phyloP scores from a whole-genome alignment of 140 eudicot genomes.

The Bidens hawaiensis region DNA sequence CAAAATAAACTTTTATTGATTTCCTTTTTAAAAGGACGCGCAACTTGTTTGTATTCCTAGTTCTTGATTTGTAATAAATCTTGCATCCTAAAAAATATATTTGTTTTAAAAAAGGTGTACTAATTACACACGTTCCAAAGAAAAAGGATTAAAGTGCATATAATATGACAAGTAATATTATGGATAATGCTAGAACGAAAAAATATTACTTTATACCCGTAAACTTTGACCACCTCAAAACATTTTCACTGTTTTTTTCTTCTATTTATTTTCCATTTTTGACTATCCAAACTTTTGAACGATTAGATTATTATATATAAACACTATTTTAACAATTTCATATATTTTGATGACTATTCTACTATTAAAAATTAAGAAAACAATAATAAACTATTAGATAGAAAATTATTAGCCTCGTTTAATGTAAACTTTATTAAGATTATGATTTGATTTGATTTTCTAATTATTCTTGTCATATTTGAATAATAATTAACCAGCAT shows the following conservation, averaged over 20 bases:
- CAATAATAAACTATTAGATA: not conserved
- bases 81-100: not conserved
- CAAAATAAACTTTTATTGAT: not conserved
- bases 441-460: no score
- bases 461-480: not conserved
- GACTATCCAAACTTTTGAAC: not conserved
- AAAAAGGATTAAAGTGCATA: not conserved
- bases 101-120: not conserved
- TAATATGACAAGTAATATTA: not conserved
- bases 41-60: not conserved
- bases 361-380: not conserved
- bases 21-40: not conserved
- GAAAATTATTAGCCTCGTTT: no score
- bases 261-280: not conserved
- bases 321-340: not conserved
- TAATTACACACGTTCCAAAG: constrained; percentile 7
- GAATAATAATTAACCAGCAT: no score
- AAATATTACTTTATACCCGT: not conserved
- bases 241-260: not conserved
- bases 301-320: not conserved
- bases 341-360: not conserved
- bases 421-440: no score
- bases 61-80: not conserved
- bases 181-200: not conserved
- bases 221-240: not conserved